phyloP scores from a whole-genome alignment of 2,329 filamentous ascomycete species.

The Calonectria ilicicola region DNA sequence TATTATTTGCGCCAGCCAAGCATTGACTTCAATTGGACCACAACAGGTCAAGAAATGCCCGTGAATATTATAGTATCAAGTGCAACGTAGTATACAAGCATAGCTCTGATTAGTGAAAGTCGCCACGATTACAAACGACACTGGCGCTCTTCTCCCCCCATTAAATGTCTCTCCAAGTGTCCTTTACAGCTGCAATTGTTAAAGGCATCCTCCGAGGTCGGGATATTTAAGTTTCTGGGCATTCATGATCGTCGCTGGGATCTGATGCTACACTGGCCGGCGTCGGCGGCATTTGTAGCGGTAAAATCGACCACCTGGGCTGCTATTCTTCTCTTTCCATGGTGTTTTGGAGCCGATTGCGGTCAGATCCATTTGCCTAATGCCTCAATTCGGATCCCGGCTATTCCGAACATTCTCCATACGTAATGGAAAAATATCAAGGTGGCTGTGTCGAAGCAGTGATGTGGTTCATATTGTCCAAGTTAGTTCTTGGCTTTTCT shows the following conservation, averaged over 20 bases:
- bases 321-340: too few relatives aligned
- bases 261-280: neutral
- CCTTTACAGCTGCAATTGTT: neutral
- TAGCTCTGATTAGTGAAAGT: too few relatives aligned
- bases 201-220: neutral
- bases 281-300: neutral
- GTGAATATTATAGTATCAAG: neutral
- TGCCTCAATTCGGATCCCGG: neutral
- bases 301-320: neutral
- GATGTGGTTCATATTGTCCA: too few relatives aligned
- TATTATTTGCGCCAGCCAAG: neutral
- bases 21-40: neutral
- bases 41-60: too few relatives aligned
- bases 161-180: neutral
- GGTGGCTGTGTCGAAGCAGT: neutral
- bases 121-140: neutral
- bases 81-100: too few relatives aligned
- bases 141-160: neutral
- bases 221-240: neutral
- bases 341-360: neutral
- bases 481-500: neutral
- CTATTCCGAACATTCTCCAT: neutral
- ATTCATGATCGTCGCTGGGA: neutral
- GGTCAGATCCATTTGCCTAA: neutral
- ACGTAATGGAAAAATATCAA: neutral